Conservation (phyloP, 306 rosid species). For the Adenanthera pavonina region DNA sequence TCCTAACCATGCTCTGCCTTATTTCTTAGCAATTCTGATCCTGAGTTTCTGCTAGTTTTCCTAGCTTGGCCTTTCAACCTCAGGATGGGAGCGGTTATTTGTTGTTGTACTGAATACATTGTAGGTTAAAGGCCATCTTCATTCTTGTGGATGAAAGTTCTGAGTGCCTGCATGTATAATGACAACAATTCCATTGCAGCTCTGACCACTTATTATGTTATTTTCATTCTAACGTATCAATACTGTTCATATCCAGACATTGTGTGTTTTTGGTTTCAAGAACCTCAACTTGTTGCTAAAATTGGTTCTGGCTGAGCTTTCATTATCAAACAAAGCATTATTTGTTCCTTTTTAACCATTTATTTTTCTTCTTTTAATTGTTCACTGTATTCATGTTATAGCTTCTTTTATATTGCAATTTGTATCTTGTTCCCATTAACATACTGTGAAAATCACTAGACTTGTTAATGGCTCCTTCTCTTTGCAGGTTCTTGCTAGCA, state of each 20-base stretch:
- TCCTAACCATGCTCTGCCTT: constrained; percentile 2
- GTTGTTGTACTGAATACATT: constrained; percentile 7
- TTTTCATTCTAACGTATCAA: constrained; percentile 14
- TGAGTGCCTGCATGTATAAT: background rate
- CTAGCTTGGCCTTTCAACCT: constrained; percentile 22
- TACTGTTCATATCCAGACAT: constrained; percentile 3
- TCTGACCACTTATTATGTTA: background rate
- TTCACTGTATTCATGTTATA: background rate
- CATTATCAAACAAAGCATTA: constrained; percentile 8
- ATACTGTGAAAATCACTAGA: constrained; percentile 5
- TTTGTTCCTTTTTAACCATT: background rate
- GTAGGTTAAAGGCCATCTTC: constrained; percentile 5
- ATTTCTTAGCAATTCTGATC: constrained; percentile 7
- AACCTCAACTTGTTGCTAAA: background rate
- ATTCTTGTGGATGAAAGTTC: constrained; percentile 29
- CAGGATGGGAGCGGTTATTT: background rate
- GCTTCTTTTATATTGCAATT: constrained; percentile 18
- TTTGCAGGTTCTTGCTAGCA: constrained; percentile 94
- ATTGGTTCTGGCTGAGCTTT: constrained; percentile 29
- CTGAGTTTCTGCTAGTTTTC: constrained; percentile 23
- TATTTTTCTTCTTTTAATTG: constrained; percentile 12
- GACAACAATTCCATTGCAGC: background rate
- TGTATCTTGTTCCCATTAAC: constrained; percentile 29
- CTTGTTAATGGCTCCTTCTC: constrained; percentile 24
- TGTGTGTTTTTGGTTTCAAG: constrained; percentile 9